A percentile compares a stretch with the other conserved stretches of the same genome.
Conservation (phyloP, 2,329 filamentous ascomycete species). For the Phialophora macrospora region DNA sequence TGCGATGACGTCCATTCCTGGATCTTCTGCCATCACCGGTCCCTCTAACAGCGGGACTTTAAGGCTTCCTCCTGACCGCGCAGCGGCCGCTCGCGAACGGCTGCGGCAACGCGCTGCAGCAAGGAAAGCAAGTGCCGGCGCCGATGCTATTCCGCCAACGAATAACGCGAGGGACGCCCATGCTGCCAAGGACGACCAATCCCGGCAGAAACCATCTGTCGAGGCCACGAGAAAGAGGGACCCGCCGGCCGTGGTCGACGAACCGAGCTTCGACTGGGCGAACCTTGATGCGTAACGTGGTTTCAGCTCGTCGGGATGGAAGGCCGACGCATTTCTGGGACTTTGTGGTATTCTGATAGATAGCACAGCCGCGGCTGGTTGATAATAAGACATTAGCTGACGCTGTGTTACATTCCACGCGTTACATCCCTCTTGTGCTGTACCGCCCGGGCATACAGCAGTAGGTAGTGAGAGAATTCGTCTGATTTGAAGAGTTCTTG, state of each 20-base stretch:
- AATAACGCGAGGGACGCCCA: neutral
- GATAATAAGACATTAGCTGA: neutral
- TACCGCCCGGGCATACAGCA: neutral
- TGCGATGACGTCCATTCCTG: slow-evolving; percentile 3
- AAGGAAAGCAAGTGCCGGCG: slow-evolving; percentile 25
- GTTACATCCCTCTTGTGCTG: neutral
- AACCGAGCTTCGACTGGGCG: slow-evolving; percentile 37
- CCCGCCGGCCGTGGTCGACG: slow-evolving; percentile 4
- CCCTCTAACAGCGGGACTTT: slow-evolving; percentile 7
- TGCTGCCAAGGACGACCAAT: neutral
- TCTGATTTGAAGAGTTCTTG: neutral
- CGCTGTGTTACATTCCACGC: neutral
- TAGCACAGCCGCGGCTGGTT: neutral
- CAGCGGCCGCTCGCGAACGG: slow-evolving; percentile 32
- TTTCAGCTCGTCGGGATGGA: neutral
- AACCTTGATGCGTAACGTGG: slow-evolving; percentile 11
- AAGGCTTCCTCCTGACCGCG: slow-evolving; percentile 28
- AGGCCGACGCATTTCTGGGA: neutral
- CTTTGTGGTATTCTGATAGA: neutral
- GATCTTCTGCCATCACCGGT: neutral
- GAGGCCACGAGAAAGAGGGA: neutral
- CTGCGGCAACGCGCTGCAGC: slow-evolving; percentile 26
- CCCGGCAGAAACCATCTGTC: neutral
- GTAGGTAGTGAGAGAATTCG: neutral
- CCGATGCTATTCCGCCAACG: neutral